Percentiles rank a stretch among this genome's conserved stretches.
Conservation (phyloP, 306 rosid species). For the Vigna mungo region DNA sequence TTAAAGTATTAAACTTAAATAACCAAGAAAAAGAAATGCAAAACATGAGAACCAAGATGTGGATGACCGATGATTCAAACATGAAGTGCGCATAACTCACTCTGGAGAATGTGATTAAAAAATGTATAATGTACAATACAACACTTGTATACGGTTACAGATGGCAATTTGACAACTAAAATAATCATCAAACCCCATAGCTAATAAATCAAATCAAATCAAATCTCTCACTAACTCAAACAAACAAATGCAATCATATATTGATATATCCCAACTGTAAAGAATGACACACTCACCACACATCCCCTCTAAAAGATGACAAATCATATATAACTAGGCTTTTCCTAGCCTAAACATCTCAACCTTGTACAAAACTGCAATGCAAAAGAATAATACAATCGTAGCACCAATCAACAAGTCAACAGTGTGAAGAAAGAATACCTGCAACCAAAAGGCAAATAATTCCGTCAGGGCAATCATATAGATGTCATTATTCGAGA, state of each 20-base stretch:
- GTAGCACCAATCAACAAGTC: conserved; percentile 42
- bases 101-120: conserved; percentile 9
- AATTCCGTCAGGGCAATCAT: conserved; percentile 27
- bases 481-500: conserved; percentile 14
- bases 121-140: conserved; percentile 25
- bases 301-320: conserved; percentile 9
- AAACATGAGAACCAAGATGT: neutral
- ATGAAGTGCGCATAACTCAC: neutral
- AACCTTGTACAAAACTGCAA: conserved; percentile 39
- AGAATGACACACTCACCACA: conserved; percentile 23
- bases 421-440: conserved; percentile 36
- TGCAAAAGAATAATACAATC: conserved; percentile 33
- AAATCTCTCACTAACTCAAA: conserved; percentile 40
- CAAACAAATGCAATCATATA: conserved; percentile 40
- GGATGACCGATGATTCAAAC: neutral
- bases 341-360: conserved; percentile 34
- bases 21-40: neutral
- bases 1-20: neutral
- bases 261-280: conserved; percentile 39
- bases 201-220: conserved; percentile 40
- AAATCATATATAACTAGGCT: conserved; percentile 32
- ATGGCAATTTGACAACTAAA: conserved; percentile 33
- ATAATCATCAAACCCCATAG: conserved; percentile 38
- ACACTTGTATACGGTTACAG: conserved; percentile 26
- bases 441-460: conserved; percentile 44